Base-by-base conservation (phyloP, 306 rosid species). In the Rosa multiflora region DNA sequence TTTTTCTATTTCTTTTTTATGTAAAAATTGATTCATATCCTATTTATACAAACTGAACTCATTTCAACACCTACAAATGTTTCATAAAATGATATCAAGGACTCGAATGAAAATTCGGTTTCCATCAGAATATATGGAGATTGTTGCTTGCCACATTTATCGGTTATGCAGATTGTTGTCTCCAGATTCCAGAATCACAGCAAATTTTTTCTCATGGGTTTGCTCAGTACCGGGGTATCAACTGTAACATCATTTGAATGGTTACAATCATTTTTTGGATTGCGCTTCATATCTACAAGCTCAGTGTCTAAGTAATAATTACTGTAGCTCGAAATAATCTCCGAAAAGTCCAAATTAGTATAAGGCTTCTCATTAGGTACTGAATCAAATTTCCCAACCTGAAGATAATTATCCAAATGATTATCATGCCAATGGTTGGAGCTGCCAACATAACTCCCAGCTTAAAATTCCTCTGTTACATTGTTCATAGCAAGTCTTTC, bases 171-270 rank as follows among this genome's bases (percentile, higher is more conserved):
- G 11, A 29, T 51, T 8, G 79, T 46, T 26, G 61, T 61, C 67
- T 46, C 61, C 71, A 13, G 72, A 62, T 18, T 76, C 59, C 46
- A 29, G 72, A 76, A 76, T 46, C 46, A 76, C 46, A 20, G 37
- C 46, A 18, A 62, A 46, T 5, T 32, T 37, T 11, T 76, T 46
- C 72, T 10, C 44, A 1, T 0, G 3, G 59, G 70, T 32, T 46
- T 23, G 20, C 32, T 75, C 8, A 29, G 29, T 5, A 26, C 59
- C 3, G 20, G 71, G 3, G 17, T 26, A 63, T 81, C 84, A 78
- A 32, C 49, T 56, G 53, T 70, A 10, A 74, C 75, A 82, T 70
- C 66, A 67, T 58, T 81, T 23, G 43, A 76, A 79, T 82, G 49
- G 48, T 67, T 76, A 53, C 67, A 63, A 47, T 37, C 67, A 63